phyloP scores from a whole-genome alignment of 805 yeast species.

The Metschnikowia colocasiae region DNA sequence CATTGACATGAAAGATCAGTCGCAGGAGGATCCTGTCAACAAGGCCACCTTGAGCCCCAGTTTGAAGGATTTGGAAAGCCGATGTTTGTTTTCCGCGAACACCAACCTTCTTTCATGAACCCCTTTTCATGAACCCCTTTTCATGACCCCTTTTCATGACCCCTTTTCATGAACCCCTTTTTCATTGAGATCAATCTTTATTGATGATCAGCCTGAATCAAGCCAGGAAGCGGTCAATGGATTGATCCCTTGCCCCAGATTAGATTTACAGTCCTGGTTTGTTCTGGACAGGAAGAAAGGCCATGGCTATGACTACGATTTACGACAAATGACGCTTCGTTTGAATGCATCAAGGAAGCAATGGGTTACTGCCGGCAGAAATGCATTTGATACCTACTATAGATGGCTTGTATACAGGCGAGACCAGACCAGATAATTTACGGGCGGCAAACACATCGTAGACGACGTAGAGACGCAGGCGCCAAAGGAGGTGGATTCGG shows the following conservation, averaged over 20 bases:
- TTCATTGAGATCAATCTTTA: too few relatives aligned
- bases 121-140: too few relatives aligned
- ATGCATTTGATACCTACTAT: neutral
- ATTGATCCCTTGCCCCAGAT: too few relatives aligned
- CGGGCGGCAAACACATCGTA: neutral
- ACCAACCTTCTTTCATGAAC: neutral
- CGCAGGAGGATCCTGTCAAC: conserved; percentile 3
- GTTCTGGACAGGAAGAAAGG: too few relatives aligned
- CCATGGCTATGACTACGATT: neutral
- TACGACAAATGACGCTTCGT: neutral
- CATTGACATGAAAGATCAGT: neutral
- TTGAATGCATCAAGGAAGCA: neutral
- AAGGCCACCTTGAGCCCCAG: conserved; percentile 25
- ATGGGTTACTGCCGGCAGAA: neutral
- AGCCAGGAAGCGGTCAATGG: too few relatives aligned
- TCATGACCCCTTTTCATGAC: too few relatives aligned
- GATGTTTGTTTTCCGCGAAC: conserved; percentile 25
- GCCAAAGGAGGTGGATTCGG: too few relatives aligned
- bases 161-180: too few relatives aligned
- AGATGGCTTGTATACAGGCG: neutral
- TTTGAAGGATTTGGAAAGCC: conserved; percentile 31
- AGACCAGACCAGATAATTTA: conserved; percentile 1
- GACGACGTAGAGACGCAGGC: neutral
- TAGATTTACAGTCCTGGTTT: too few relatives aligned
- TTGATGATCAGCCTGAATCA: too few relatives aligned